These are phyloP conservation scores for Leishmania amazonensis DNA, from an alignment of 208 protist genomes.

Conservation along the genomic window DNA sequence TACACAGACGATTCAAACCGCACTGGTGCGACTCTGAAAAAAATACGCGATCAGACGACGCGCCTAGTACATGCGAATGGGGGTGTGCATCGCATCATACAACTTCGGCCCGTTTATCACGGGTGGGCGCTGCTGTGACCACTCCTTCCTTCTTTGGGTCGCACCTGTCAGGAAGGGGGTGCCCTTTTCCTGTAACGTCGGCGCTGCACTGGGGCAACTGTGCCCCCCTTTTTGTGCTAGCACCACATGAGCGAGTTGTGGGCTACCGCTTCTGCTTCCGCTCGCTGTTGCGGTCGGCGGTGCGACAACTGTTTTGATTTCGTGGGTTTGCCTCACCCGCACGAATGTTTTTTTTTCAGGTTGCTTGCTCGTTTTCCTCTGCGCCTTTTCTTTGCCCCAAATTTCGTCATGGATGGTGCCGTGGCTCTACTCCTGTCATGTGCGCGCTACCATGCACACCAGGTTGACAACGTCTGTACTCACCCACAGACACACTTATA, in stretches of 20 bases:
- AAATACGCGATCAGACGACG: background rate
- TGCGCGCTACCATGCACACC: background rate
- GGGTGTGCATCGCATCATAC: background rate
- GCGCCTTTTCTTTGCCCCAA: background rate
- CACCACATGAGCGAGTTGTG: background rate
- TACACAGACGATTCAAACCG: background rate
- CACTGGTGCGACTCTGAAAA: background rate
- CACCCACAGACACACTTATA: background rate
- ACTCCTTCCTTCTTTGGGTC: background rate
- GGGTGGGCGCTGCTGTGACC: background rate
- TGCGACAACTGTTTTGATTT: background rate
- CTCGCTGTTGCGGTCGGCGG: background rate
- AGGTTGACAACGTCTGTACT: background rate
- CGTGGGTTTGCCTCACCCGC: background rate
- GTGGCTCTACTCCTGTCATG: background rate
- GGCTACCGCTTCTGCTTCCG: background rate
- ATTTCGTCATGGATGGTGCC: background rate
- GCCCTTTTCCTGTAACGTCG: background rate
- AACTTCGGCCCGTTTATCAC: background rate
- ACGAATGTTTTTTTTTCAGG: background rate
- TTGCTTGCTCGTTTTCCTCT: background rate
- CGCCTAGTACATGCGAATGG: background rate
- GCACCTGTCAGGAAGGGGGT: background rate
- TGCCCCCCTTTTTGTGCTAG: background rate
- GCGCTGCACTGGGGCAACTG: background rate